Base-by-base conservation (phyloP, 2,329 filamentous ascomycete species). In the Harringtonia lauricola region DNA sequence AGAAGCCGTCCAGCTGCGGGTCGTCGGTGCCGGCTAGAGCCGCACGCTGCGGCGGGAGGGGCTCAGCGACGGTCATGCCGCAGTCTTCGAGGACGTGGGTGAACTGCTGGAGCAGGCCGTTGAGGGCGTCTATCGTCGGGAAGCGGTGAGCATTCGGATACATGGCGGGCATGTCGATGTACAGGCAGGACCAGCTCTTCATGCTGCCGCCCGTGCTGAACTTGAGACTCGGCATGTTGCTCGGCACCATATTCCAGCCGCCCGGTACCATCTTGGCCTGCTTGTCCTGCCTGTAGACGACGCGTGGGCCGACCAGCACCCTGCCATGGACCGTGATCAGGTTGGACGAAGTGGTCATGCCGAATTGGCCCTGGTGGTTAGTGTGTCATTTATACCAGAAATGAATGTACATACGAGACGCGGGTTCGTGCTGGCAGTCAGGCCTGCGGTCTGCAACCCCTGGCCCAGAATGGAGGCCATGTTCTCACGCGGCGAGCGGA, bases 261-360 rank as follows among this genome's bases (percentile, higher is more conserved):
- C 75, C 77, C 7, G 57, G 50, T 9, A 44, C 38, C 13, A 54
- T 49, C 2, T 41, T 19, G 3, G 47, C 50, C 6, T 51, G 28
- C n/a, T 53, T 56, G 15, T 53, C 55, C 12, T 56, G 52, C 21
- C 52, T 50, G 51, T 86, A 86, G 3, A 60, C 57, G 29, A 86
- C 58, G 1, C 0, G 29, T 2, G 48, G 48, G 28, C 24, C n/a
- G 24, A 22, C 14, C 8, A 86, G 65, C 8, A 85, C 67, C 3
- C 81, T 72, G 9, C 74, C 81, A 3, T 65, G 66, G 0, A 86
- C 79, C 0, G 77, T 80, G 38, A 86, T 66, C 46, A 86, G 64
- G 2, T 59, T 55, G 0, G 62, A 59, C 0, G 59, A 56, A 0
- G 43, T 61, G 0, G 57, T 57, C 48, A 84, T 64, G 2, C 75